Conservation (phyloP, 352 stramenopile species). For the Pythium dissotocum region DNA sequence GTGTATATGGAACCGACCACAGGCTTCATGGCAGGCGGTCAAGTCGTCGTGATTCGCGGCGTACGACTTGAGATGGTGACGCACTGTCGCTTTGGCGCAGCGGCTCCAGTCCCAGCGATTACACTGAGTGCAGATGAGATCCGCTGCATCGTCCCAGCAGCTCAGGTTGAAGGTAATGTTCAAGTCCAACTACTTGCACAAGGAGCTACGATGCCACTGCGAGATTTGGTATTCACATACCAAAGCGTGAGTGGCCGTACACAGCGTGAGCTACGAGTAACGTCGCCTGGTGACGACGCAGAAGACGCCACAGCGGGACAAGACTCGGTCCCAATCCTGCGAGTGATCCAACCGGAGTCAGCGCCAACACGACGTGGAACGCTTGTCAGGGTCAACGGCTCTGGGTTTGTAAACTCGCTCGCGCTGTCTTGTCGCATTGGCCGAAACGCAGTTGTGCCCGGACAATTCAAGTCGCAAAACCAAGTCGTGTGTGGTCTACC, state of each 20-base stretch:
- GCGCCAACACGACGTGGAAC: conserved; percentile 48
- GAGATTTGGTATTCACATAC: conserved; percentile 49
- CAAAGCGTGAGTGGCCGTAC: conserved; percentile 24
- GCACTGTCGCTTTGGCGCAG: conserved; percentile 71
- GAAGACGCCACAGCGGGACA: neutral
- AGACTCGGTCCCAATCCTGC: conserved; percentile 23
- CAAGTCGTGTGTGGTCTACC: conserved; percentile 68
- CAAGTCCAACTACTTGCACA: conserved; percentile 43
- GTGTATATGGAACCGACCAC: conserved; percentile 35
- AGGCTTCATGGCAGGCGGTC: conserved; percentile 38
- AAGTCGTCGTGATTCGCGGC: conserved; percentile 46
- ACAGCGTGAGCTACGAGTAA: conserved; percentile 20
- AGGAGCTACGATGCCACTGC: conserved; percentile 41
- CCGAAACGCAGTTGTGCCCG: conserved; percentile 35
- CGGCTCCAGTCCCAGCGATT: conserved; percentile 26
- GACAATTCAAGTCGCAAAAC: conserved; percentile 46
- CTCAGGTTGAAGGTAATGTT: conserved; percentile 33
- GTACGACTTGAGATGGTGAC: conserved; percentile 52
- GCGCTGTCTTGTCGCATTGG: conserved; percentile 89
- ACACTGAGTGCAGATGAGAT: conserved; percentile 16
- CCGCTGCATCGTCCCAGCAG: conserved; percentile 24
- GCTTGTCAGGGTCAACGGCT: conserved; percentile 66
- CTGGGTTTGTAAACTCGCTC: conserved; percentile 73
- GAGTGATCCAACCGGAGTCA: conserved; percentile 8
- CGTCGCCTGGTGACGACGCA: conserved; percentile 2